These are phyloP conservation scores for Eudorina sp. DNA, from an alignment of 139 green algal genomes.

Conservation along the genomic window DNA sequence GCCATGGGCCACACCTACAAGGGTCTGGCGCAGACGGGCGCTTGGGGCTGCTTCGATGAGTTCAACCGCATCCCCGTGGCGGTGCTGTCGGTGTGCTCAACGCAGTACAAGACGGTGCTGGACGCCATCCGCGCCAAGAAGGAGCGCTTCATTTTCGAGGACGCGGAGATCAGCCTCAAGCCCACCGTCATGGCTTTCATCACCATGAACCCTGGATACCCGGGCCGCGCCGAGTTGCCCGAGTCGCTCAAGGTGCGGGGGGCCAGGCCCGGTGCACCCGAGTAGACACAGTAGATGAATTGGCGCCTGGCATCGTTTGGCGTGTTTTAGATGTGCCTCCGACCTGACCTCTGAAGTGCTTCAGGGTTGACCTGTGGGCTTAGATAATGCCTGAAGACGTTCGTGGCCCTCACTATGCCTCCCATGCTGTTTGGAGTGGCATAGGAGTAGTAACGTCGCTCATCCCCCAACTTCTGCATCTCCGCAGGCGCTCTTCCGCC, in stretches of 20 bases:
- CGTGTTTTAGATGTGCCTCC: too few species aligned
- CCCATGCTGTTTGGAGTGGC: neutral
- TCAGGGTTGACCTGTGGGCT: neutral
- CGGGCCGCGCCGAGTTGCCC: constrained; percentile 84
- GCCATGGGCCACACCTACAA: constrained; percentile 84
- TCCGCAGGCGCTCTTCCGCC: constrained; percentile 82
- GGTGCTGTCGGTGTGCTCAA: constrained; percentile 74
- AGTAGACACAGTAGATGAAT: neutral
- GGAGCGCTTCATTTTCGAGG: constrained; percentile 79
- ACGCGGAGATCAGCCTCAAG: constrained; percentile 73
- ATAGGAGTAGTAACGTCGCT: too few species aligned
- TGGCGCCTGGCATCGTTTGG: too few species aligned
- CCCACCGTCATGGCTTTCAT: constrained; percentile 82
- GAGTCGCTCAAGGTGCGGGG: constrained; percentile 79
- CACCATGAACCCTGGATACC: constrained; percentile 92
- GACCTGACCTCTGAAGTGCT: neutral
- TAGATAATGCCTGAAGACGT: neutral
- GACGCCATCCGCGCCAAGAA: constrained; percentile 66
- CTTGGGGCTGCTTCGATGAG: constrained; percentile 93
- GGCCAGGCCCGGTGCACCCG: neutral
- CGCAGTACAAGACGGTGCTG: constrained; percentile 79
- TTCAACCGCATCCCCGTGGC: constrained; percentile 93
- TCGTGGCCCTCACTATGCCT: neutral
- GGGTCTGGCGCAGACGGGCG: constrained; percentile 73
- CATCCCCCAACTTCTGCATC: too few species aligned